A percentile compares a stretch with the other conserved stretches of the same genome.
Conservation (phyloP, 78 protist species). For the Dictyostelium citrinum region DNA sequence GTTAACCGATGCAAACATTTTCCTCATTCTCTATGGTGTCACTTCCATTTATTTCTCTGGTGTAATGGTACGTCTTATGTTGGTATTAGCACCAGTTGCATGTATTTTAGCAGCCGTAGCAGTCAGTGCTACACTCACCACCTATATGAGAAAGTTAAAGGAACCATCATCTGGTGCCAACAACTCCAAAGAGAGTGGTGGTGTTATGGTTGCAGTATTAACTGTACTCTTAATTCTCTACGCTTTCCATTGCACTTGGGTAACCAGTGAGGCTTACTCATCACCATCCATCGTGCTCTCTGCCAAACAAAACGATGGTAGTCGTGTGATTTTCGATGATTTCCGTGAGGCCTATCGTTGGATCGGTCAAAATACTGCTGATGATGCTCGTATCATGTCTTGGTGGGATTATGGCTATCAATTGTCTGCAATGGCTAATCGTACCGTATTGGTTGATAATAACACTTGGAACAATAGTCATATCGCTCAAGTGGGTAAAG, state of each 20-base stretch:
- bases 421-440: slow-evolving; percentile 97
- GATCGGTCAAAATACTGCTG: slow-evolving; percentile 97
- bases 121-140: slow-evolving; percentile 74
- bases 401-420: slow-evolving; percentile 99
- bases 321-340: slow-evolving; percentile 95
- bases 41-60: slow-evolving; percentile 95
- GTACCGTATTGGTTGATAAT: slow-evolving; percentile 98
- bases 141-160: slow-evolving; percentile 62
- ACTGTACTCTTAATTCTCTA: slow-evolving; percentile 87
- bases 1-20: slow-evolving; percentile 90
- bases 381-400: slow-evolving; percentile 94
- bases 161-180: slow-evolving; percentile 24
- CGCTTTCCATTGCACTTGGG: slow-evolving; percentile 97
- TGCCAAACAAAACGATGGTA: slow-evolving; percentile 87
- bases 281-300: slow-evolving; percentile 98
- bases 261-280: slow-evolving; percentile 97
- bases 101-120: slow-evolving; percentile 95
- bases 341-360: slow-evolving; percentile 99
- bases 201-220: slow-evolving; percentile 70
- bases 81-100: slow-evolving; percentile 97
- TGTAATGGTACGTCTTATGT: slow-evolving; percentile 99
- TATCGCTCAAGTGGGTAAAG: slow-evolving; percentile 94
- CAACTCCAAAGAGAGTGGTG: slow-evolving; percentile 58
- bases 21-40: slow-evolving; percentile 91
- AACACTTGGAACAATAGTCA: slow-evolving; percentile 99